phyloP scores from a whole-genome alignment of 306 rosid species.

The Prunus davidiana region DNA sequence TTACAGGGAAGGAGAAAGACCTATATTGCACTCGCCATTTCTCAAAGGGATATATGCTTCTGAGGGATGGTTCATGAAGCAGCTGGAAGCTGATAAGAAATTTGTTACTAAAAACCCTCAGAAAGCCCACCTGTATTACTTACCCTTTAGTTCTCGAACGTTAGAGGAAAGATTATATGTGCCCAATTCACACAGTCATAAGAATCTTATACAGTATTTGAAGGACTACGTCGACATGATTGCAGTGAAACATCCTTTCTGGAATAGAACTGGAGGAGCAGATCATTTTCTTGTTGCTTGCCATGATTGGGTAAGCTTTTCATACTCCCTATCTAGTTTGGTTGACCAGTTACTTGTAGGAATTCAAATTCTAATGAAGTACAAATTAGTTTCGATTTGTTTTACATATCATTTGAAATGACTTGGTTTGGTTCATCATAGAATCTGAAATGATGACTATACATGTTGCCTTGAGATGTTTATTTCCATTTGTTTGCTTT shows the following conservation, averaged over 20 bases:
- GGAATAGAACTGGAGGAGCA: slow-evolving; percentile 88
- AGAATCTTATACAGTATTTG: slow-evolving; percentile 64
- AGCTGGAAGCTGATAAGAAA: slow-evolving; percentile 60
- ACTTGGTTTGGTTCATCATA: no score
- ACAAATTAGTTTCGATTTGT: neutral
- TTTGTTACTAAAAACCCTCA: slow-evolving; percentile 59
- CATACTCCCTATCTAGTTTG: slow-evolving; percentile 6
- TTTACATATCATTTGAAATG: no score
- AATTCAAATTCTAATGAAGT: neutral
- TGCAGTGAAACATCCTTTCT: slow-evolving; percentile 65
- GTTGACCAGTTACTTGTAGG: neutral
- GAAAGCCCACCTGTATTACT: slow-evolving; percentile 86
- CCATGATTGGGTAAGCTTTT: slow-evolving; percentile 90
- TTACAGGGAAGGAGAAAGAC: slow-evolving; percentile 75
- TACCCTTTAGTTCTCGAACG: slow-evolving; percentile 89
- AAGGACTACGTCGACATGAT: slow-evolving; percentile 52
- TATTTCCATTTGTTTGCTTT: no score
- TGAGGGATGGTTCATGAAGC: slow-evolving; percentile 97
- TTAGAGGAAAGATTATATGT: slow-evolving; percentile 68
- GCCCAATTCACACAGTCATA: slow-evolving; percentile 60
- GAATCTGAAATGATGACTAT: no score
- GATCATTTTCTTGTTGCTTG: slow-evolving; percentile 97
- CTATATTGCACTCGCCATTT: slow-evolving; percentile 72
- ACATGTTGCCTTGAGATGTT: no score
- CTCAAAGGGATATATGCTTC: slow-evolving; percentile 89